phyloP scores from a whole-genome alignment of 164 flowering plant genomes.

The grape (Vitis vinifera) region ASM3070453v1 NC_081809.1:6010001-6010500 shows the following conservation, averaged over 20 bases:
- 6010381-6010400: slow-evolving; percentile 1
- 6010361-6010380: not conserved
- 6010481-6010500: slow-evolving; percentile 22
- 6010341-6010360: slow-evolving; percentile 9
- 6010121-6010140: not conserved
- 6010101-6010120: slow-evolving; percentile 3
- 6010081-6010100: slow-evolving; percentile 11
- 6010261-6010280: not conserved
- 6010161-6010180: too few relatives aligned
- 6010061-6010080: slow-evolving; percentile 25
- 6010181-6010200: too few relatives aligned
- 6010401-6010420: not conserved
- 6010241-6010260: too few relatives aligned
- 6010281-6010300: not conserved
- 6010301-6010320: not conserved
- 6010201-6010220: too few relatives aligned
- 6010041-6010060: not conserved
- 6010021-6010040: not conserved
- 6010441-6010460: slow-evolving; percentile 57
- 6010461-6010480: slow-evolving; percentile 59
- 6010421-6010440: slow-evolving; percentile 18
- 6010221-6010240: too few relatives aligned
- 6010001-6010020: not conserved
- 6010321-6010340: slow-evolving; percentile 13
- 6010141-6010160: not conserved